Conservation (phyloP, 331 rosid genomes). For the Arachis monticola region DNA sequence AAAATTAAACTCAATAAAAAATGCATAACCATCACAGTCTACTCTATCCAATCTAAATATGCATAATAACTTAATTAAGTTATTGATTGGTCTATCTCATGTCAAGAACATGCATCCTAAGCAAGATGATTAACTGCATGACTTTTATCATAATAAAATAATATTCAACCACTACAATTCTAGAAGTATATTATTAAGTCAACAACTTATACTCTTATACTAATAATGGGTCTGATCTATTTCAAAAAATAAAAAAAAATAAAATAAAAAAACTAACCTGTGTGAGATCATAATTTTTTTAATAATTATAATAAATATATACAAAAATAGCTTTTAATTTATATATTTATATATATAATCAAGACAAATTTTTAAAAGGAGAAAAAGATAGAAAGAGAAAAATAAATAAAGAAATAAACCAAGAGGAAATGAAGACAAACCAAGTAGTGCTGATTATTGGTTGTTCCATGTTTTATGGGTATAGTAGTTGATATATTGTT, state of each 20-base stretch:
- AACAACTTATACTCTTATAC: constrained; percentile 14
- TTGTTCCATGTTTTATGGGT: background rate
- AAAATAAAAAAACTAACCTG: too few species aligned
- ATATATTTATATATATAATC: too few species aligned
- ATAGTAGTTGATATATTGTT: background rate
- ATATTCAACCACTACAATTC: background rate
- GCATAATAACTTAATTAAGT: background rate
- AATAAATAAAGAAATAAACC: background rate
- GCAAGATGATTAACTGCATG: constrained; percentile 20
- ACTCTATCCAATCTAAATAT: too few species aligned
- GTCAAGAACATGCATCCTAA: constrained; percentile 33
- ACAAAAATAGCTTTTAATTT: too few species aligned
- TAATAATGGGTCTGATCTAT: background rate
- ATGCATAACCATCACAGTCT: too few species aligned
- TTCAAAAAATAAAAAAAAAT: background rate
- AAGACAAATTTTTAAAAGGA: too few species aligned
- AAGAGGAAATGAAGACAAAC: background rate
- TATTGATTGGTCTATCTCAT: background rate
- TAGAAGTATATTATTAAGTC: constrained; percentile 24
- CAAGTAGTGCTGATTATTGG: background rate
- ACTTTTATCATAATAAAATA: background rate
- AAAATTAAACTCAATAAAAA: too few species aligned
- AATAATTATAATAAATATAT: too few species aligned
- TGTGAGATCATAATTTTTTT: background rate
- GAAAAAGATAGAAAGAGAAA: background rate